phyloP scores from a whole-genome alignment of 1,139 yeast species.

The Yamadazyma siamensis region DNA sequence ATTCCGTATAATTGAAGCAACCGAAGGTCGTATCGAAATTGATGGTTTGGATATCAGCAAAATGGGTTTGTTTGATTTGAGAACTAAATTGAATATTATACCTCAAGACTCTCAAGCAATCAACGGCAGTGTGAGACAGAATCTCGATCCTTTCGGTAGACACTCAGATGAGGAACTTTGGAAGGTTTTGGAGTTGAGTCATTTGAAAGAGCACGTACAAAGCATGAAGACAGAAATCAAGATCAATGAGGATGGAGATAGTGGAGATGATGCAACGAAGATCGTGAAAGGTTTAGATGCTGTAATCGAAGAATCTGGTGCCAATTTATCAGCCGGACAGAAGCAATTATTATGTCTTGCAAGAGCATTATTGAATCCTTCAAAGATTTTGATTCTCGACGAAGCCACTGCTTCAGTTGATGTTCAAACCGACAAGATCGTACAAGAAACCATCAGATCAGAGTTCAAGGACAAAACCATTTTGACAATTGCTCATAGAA shows the following conservation, averaged over 20 bases:
- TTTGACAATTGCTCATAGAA: slow-evolving; percentile 35
- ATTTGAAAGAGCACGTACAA: slow-evolving; percentile 29
- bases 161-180: slow-evolving; percentile 29
- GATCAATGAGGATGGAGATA: slow-evolving; percentile 20
- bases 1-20: slow-evolving; percentile 37
- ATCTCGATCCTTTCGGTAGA: slow-evolving; percentile 33
- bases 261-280: slow-evolving; percentile 5
- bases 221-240: slow-evolving; percentile 27
- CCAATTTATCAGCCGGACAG: slow-evolving; percentile 37
- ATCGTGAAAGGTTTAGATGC: slow-evolving; percentile 12
- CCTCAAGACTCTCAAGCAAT: slow-evolving; percentile 39
- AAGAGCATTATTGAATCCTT: slow-evolving; percentile 31
- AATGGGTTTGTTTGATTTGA: slow-evolving; percentile 32
- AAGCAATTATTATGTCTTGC: slow-evolving; percentile 37
- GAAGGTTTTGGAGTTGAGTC: slow-evolving; percentile 34
- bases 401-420: slow-evolving; percentile 41
- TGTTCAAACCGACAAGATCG: slow-evolving; percentile 34
- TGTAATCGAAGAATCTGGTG: slow-evolving; percentile 26
- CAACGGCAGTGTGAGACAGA: slow-evolving; percentile 33
- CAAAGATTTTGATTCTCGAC: slow-evolving; percentile 31
- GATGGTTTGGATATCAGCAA: slow-evolving; percentile 29
- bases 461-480: slow-evolving; percentile 33
- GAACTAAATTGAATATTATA: slow-evolving; percentile 32
- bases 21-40: slow-evolving; percentile 28
- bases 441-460: slow-evolving; percentile 30